Conservation (phyloP, 1,284 basidiomycete genomes). For the Cryptococcus sp. region DNA sequence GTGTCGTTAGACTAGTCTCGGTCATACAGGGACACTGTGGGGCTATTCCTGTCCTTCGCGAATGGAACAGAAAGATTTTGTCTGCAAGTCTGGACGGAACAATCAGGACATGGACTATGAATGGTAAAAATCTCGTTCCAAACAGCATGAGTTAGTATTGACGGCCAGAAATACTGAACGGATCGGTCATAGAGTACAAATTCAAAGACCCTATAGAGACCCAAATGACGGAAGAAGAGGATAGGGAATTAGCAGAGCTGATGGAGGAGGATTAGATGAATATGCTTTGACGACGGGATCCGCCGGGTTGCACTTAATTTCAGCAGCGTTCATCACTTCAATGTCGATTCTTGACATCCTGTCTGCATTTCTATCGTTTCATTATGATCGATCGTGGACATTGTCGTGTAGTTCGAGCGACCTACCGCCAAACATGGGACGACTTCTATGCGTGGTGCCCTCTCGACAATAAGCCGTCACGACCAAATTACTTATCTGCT, state of each 20-base stretch:
- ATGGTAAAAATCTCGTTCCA: constrained; percentile 52
- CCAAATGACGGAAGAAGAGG: constrained; percentile 45
- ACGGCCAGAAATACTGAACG: too few relatives aligned
- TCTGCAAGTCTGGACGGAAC: constrained; percentile 80
- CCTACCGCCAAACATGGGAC: neutral
- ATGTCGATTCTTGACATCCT: neutral
- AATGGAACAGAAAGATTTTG: constrained; percentile 61
- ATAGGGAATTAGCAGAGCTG: constrained; percentile 66
- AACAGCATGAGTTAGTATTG: too few relatives aligned
- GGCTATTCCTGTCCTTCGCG: constrained; percentile 66
- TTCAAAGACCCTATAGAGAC: too few relatives aligned
- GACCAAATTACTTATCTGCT: neutral
- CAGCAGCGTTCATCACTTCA: neutral
- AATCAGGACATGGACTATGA: constrained; percentile 71
- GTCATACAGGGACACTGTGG: constrained; percentile 80
- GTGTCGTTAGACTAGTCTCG: constrained; percentile 45
- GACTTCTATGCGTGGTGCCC: neutral
- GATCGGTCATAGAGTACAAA: too few relatives aligned
- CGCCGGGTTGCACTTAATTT: neutral
- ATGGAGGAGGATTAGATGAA: constrained; percentile 56
- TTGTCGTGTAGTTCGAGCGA: too few relatives aligned
- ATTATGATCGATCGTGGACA: too few relatives aligned
- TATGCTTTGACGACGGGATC: neutral
- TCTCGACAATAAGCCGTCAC: neutral
- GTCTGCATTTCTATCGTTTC: too few relatives aligned